Percentiles rank a stretch among this genome's conserved stretches.
These are phyloP conservation scores for Suhomyces prunicola DNA, from an alignment of 805 yeast species.

Conservation along the genomic window DNA sequence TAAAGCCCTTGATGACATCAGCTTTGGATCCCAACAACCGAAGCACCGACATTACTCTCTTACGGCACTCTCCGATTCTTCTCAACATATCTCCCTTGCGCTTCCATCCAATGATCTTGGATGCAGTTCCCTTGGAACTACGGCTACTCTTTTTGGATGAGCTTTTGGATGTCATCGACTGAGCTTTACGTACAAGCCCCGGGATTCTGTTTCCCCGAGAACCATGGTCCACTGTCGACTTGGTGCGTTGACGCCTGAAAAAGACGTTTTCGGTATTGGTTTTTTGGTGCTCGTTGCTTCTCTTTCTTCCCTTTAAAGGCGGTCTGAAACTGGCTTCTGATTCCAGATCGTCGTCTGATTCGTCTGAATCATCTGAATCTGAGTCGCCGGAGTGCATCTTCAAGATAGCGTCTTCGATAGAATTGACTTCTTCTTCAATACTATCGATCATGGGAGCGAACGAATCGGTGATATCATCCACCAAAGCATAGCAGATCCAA, in stretches of 20 bases:
- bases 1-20: constrained; percentile 94
- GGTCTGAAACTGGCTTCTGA: constrained; percentile 11
- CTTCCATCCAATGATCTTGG: constrained; percentile 63
- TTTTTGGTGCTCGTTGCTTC: constrained; percentile 4
- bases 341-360: constrained; percentile 29
- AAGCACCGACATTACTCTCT: constrained; percentile 86
- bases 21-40: constrained; percentile 88
- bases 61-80: constrained; percentile 92
- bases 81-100: constrained; percentile 93
- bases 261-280: constrained; percentile 20
- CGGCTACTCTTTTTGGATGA: constrained; percentile 6
- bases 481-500: constrained; percentile 95
- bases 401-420: constrained; percentile 89
- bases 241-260: constrained; percentile 34
- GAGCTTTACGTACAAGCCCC: neutral
- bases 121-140: constrained; percentile 36
- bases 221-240: constrained; percentile 34
- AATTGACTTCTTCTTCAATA: constrained; percentile 90
- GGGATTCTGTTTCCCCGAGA: constrained; percentile 3
- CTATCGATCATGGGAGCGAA: constrained; percentile 95
- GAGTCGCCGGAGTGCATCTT: constrained; percentile 74
- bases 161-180: constrained; percentile 3
- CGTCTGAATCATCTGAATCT: constrained; percentile 39
- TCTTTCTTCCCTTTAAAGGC: constrained; percentile 1
- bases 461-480: constrained; percentile 96